Conservation (phyloP, 805 yeast species). For the Metschnikowia drakensbergensis region DNA sequence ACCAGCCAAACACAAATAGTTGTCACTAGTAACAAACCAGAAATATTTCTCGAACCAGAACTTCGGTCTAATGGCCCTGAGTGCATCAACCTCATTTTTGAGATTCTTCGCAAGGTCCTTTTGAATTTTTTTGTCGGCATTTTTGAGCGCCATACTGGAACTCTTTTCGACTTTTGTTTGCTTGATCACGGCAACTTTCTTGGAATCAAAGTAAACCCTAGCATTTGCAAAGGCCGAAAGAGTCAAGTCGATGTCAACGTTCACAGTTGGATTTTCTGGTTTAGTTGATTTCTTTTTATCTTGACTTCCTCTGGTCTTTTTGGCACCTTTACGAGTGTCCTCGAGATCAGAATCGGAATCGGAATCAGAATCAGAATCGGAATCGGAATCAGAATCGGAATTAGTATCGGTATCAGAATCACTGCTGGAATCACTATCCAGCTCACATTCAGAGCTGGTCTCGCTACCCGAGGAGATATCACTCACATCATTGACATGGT, state of each 20-base stretch:
- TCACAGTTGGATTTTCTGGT: slow-evolving; percentile 25
- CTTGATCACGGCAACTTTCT: slow-evolving; percentile 71
- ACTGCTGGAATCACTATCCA: slow-evolving; percentile 28
- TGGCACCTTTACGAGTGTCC: slow-evolving; percentile 12
- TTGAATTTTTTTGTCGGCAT: slow-evolving; percentile 73
- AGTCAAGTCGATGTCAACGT: slow-evolving; percentile 62
- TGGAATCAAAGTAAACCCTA: slow-evolving; percentile 70
- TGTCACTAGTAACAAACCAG: slow-evolving; percentile 93
- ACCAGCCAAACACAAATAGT: slow-evolving; percentile 82
- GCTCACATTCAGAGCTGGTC: slow-evolving; percentile 30
- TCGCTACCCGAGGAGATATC: slow-evolving; percentile 22
- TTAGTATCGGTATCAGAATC: slow-evolving; percentile 19
- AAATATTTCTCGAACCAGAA: slow-evolving; percentile 91
- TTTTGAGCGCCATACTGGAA: slow-evolving; percentile 72
- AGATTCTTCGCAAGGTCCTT: slow-evolving; percentile 65
- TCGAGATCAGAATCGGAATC: slow-evolving; percentile 25
- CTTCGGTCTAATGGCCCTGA: slow-evolving; percentile 64
- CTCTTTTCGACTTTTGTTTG: slow-evolving; percentile 77
- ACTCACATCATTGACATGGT: slow-evolving; percentile 26
- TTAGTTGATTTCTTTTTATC: slow-evolving; percentile 11
- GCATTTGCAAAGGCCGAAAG: slow-evolving; percentile 89
- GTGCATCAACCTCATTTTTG: slow-evolving; percentile 46
- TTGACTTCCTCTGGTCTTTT: slow-evolving; percentile 9
- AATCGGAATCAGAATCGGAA: slow-evolving; percentile 29
- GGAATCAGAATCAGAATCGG: slow-evolving; percentile 26